Evolutionary conservation across 225 moss, liverwort and hornwort genomes (phyloP).

Genomic region (Anthoceros angustus): DNA sequence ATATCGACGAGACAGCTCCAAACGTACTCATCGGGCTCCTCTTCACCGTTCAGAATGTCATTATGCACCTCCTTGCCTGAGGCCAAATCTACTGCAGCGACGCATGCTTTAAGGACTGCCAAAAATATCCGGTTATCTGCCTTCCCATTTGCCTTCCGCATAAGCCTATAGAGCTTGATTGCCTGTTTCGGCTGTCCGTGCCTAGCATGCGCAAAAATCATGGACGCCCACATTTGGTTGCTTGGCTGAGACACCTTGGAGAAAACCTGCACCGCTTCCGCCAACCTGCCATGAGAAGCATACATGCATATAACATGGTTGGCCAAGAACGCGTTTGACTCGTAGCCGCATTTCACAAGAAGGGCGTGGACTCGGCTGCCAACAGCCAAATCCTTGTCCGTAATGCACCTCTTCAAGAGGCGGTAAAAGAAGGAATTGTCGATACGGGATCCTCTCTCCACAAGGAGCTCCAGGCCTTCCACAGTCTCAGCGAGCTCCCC

Average conservation of each 20-base stretch:
- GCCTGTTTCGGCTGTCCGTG: not conserved
- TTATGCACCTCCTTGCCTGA: not conserved
- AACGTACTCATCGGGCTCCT: not conserved
- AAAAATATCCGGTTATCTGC: not conserved
- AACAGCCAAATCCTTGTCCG: not conserved
- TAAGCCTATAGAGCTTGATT: not conserved
- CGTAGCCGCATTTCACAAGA: not conserved
- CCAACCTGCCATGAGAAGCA: not conserved
- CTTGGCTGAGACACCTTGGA: not conserved
- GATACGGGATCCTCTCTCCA: not conserved
- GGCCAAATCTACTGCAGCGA: not conserved
- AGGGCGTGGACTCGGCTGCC: not conserved
- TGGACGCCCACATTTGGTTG: not conserved
- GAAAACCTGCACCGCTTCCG: not conserved
- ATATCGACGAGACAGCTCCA: not conserved
- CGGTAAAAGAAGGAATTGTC: not conserved
- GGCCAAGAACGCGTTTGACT: not conserved
- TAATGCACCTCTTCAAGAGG: not conserved
- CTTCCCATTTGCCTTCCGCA: not conserved
- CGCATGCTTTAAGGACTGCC: not conserved
- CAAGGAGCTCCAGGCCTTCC: not conserved
- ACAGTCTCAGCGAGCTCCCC: not conserved
- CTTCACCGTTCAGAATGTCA: not conserved
- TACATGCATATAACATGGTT: conserved; percentile 2
- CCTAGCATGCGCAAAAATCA: not conserved